phyloP scores from a whole-genome alignment of 345 rosid genomes.

The Eucalyptus curtisii region DNA sequence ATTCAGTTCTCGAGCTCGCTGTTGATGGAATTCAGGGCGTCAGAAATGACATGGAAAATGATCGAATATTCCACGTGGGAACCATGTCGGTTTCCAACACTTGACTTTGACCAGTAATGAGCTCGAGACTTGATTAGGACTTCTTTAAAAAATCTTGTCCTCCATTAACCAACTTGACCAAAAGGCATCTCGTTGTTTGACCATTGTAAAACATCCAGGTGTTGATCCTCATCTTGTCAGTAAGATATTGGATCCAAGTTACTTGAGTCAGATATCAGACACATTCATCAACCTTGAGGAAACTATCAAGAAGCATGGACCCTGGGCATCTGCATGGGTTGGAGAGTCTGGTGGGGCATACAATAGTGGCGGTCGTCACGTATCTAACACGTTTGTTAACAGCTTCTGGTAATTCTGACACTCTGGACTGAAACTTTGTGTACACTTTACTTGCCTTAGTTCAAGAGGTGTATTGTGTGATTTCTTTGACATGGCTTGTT shows the following conservation, averaged over 20 bases:
- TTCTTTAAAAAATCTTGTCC: not conserved
- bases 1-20: not conserved
- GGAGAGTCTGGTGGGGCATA: slow-evolving; percentile 99
- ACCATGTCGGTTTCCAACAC: not conserved
- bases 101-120: rapidly evolving
- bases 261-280: slow-evolving; percentile 37
- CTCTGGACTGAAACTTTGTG: not conserved
- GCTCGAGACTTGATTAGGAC: not conserved
- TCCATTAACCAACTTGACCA: not conserved
- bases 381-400: slow-evolving; percentile 79
- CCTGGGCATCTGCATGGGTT: slow-evolving; percentile 97
- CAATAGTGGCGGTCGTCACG: slow-evolving; percentile 81
- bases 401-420: slow-evolving; percentile 69
- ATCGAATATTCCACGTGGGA: not conserved
- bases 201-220: slow-evolving; percentile 23
- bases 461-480: not conserved
- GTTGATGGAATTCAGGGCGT: not conserved
- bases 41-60: rapidly evolving
- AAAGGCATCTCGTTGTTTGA: not conserved
- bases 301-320: slow-evolving; percentile 48
- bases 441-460: not conserved
- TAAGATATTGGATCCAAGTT: slow-evolving; percentile 70
- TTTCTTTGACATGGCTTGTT: not conserved
- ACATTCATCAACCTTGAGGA: slow-evolving; percentile 48
- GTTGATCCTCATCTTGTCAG: slow-evolving; percentile 56